phyloP scores from a whole-genome alignment of 352 stramenopile species.

The Globisporangium acanthophoron region DNA sequence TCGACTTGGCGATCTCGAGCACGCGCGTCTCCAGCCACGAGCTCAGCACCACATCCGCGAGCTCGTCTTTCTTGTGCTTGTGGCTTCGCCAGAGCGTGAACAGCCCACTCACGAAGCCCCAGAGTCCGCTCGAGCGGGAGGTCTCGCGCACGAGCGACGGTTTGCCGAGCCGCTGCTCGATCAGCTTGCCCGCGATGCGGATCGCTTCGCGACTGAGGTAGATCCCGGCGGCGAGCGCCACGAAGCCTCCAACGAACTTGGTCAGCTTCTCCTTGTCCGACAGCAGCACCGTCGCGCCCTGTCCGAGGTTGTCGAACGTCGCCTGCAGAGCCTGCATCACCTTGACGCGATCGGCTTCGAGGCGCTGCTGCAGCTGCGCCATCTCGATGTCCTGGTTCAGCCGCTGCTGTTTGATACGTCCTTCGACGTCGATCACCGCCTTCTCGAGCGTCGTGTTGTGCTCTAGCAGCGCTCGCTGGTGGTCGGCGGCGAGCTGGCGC shows the following conservation, averaged over 20 bases:
- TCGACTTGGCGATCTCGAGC: slow-evolving; percentile 55
- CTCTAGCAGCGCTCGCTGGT: slow-evolving; percentile 41
- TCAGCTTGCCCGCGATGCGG: slow-evolving; percentile 48
- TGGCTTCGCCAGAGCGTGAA: slow-evolving; percentile 18
- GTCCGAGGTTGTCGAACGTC: slow-evolving; percentile 67
- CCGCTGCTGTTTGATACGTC: slow-evolving; percentile 61
- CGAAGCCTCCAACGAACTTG: slow-evolving; percentile 53
- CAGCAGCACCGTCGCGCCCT: slow-evolving; percentile 42
- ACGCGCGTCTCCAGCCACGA: slow-evolving; percentile 51
- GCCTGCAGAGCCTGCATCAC: slow-evolving; percentile 58
- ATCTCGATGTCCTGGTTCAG: slow-evolving; percentile 73
- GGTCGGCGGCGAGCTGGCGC: slow-evolving; percentile 42
- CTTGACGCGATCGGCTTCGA: slow-evolving; percentile 61
- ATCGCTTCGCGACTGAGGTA: slow-evolving; percentile 60
- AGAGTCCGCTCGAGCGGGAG: slow-evolving; percentile 38
- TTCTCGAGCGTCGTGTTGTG: slow-evolving; percentile 60
- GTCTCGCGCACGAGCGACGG: slow-evolving; percentile 70
- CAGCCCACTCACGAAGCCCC: slow-evolving; percentile 29
- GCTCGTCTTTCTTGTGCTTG: slow-evolving; percentile 30
- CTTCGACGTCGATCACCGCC: slow-evolving; percentile 55
- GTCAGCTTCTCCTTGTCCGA: slow-evolving; percentile 54
- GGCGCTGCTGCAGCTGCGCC: slow-evolving; percentile 45
- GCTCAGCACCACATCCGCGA: slow-evolving; percentile 58
- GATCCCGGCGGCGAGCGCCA: slow-evolving; percentile 47
- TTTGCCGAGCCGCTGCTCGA: slow-evolving; percentile 65